Conservation (phyloP, 2,329 filamentous ascomycete genomes). For the Claviceps capensis region DNA sequence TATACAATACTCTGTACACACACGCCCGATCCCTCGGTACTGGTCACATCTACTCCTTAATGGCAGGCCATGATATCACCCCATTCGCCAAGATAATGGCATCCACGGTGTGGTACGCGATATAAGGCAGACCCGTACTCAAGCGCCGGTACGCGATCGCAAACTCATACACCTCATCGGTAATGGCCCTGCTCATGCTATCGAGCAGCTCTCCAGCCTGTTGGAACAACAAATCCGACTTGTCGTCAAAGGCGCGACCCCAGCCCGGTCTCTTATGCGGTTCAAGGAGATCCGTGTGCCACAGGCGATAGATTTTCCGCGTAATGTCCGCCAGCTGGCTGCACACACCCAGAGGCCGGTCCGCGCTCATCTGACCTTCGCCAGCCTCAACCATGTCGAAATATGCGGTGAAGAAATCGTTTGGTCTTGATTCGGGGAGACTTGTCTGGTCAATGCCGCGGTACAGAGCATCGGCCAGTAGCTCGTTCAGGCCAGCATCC, state of each 20-base stretch:
- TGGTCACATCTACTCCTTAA: too few relatives aligned
- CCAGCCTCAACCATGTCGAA: constrained; percentile 5
- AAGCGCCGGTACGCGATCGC: constrained; percentile 5
- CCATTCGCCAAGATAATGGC: constrained; percentile 5
- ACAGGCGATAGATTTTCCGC: constrained; percentile 1
- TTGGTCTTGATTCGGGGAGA: background rate
- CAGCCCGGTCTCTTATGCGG: constrained; percentile 3
- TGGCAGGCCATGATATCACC: background rate
- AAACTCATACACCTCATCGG: constrained; percentile 5
- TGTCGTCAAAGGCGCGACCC: constrained; percentile 3
- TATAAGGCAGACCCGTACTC: constrained; percentile 5
- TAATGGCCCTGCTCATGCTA: background rate
- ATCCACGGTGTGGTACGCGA: constrained; percentile 5
- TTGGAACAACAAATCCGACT: constrained; percentile 2
- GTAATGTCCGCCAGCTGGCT: background rate
- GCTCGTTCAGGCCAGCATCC: constrained; percentile 4
- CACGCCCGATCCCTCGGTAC: too few relatives aligned
- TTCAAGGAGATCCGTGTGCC: constrained; percentile 4
- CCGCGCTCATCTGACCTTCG: background rate
- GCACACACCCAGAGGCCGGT: constrained; percentile 2
- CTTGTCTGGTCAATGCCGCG: background rate
- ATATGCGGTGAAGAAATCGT: constrained; percentile 1
- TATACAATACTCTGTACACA: too few relatives aligned
- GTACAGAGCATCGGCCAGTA: constrained; percentile 2
- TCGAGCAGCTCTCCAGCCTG: constrained; percentile 4